Evolutionary conservation across 1,284 basidiomycete species (phyloP).

Genomic region (Fomitopsis betulina): DNA sequence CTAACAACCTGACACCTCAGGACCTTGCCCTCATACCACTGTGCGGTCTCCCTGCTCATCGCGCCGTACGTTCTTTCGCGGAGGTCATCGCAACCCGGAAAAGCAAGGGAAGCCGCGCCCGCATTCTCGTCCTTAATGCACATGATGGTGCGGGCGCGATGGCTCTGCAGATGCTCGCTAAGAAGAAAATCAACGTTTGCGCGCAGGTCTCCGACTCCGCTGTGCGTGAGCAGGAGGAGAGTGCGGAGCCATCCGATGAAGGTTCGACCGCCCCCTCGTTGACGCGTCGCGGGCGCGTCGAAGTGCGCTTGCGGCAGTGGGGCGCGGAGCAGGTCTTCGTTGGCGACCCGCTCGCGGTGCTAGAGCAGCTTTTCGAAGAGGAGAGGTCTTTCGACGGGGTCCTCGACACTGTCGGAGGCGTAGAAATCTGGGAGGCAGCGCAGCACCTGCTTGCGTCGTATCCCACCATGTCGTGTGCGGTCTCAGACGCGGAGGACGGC

Average conservation of each 20-base stretch:
- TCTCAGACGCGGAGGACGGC: conserved; percentile 9
- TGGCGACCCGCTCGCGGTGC: conserved; percentile 48
- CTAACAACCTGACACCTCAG: conserved; percentile 48
- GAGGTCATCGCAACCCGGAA: conserved; percentile 21
- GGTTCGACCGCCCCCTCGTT: neutral
- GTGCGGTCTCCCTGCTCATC: conserved; percentile 71
- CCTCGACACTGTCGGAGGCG: conserved; percentile 78
- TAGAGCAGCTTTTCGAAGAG: conserved; percentile 49
- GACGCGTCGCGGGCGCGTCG: conserved; percentile 32
- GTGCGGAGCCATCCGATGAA: conserved; percentile 1
- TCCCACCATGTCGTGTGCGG: conserved; percentile 13
- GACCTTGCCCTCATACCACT: conserved; percentile 78
- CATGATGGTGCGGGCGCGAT: conserved; percentile 76
- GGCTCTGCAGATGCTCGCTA: conserved; percentile 68
- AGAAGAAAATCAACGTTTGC: conserved; percentile 59
- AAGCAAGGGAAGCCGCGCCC: conserved; percentile 12
- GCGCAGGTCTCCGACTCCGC: conserved; percentile 58
- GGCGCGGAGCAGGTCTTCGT: conserved; percentile 66
- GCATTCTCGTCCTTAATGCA: conserved; percentile 68
- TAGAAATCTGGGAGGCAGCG: conserved; percentile 69
- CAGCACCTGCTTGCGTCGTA: conserved; percentile 46
- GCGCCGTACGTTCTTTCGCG: conserved; percentile 63
- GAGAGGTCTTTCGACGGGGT: conserved; percentile 71
- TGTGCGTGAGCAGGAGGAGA: conserved; percentile 17
- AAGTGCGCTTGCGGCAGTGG: conserved; percentile 54